Base-by-base conservation (phyloP, 2,329 filamentous ascomycete species). In the Arthrocladium fulminans region DNA sequence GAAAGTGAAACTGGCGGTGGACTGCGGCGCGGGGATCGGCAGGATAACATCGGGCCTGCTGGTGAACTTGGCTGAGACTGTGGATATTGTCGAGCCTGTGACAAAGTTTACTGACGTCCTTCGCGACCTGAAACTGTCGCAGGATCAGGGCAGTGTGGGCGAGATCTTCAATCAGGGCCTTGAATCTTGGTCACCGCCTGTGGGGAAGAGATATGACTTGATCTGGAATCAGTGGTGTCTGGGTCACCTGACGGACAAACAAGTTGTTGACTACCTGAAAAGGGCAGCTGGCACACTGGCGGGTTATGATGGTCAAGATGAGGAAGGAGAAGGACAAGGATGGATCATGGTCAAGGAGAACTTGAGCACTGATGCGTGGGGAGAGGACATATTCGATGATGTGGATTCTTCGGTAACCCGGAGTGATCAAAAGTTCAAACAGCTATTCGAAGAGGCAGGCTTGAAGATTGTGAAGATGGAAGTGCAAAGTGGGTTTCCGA, bases 161-260 rank as follows among this genome's bases (percentile, higher is more conserved):
- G 67, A 73, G 19, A 74, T 94, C 15, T 83, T 79, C 67, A 87
- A 84, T 55, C 67, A 83, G 1, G 86, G 87, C 0, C 68, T 94
- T 1, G 83, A 94, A 64, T 73, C 76, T 23, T 94, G 86, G 86
- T 71, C 74, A 1, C 67, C 59, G 30, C 4, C 35, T 22, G 15
- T 64, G 3, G 53, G 54, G 43, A 65, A 65, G 7, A 63, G 67
- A 42, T 96, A 96, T 65, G 84, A 89, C 62, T 65, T 95, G 39
- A 80, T 96, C 52, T 95, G 87, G 86, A 83, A 79, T 45, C 89
- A 96, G 65, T 95, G 89, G 88, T 96, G 88, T 65, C 66, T 90
- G 6, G 84, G 86, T 20, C 84, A 96, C 64, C 69, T 95, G 47
- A 88, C 78, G 0, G 88, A 95, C 61, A 67, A 66, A 6, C 80